Conservation (phyloP, 768 basidiomycete genomes). For the Agrocybe pediades region DNA sequence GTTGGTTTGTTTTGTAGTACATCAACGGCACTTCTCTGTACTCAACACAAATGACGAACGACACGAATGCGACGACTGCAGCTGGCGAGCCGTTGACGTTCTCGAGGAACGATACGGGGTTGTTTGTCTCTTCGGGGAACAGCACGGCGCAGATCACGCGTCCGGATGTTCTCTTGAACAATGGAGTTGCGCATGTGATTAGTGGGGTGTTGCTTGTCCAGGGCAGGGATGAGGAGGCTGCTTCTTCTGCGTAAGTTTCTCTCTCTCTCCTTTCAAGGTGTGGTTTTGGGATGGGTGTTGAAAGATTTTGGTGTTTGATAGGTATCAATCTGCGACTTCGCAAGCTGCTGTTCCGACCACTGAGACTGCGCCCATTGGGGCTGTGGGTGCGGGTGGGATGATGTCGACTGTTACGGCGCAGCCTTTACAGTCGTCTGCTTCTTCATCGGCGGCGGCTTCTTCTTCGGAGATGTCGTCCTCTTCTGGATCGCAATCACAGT, state of each 20-base stretch:
- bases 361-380: constrained; percentile 15
- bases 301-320: too few relatives aligned
- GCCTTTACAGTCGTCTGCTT: background rate
- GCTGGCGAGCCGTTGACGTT: constrained; percentile 57
- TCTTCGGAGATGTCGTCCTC: constrained; percentile 12
- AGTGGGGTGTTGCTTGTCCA: constrained; percentile 53
- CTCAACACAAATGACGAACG: constrained; percentile 47
- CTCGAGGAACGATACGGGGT: constrained; percentile 55
- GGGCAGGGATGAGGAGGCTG: constrained; percentile 40
- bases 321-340: constrained; percentile 44
- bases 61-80: constrained; percentile 47
- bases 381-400: background rate
- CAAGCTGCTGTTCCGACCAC: constrained; percentile 12
- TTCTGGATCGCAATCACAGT: constrained; percentile 8
- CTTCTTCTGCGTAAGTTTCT: constrained; percentile 53
- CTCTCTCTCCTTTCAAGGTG: background rate
- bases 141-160: constrained; percentile 46
- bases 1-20: constrained; percentile 34
- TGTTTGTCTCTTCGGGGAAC: constrained; percentile 47
- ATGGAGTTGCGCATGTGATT: constrained; percentile 72
- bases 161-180: constrained; percentile 59
- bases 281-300: too few relatives aligned
- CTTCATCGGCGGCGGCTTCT: constrained; percentile 8
- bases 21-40: constrained; percentile 73
- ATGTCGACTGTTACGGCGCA: background rate